These are phyloP conservation scores for Selaginella moellendorffii DNA, from an alignment of 75 land plant genomes.

Conservation along the genomic window DNA sequence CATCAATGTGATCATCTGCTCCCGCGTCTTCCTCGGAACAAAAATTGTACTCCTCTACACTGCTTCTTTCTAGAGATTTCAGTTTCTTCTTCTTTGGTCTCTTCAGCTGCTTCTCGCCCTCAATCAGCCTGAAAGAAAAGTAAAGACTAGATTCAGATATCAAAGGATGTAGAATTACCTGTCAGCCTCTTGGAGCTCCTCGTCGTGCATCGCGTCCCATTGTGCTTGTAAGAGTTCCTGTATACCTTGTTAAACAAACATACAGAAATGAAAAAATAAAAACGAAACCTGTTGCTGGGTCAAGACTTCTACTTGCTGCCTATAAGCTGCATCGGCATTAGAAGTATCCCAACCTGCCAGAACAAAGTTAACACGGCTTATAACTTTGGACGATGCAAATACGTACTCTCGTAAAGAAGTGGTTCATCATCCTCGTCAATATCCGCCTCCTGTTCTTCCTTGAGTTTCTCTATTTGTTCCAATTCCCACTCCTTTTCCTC, in stretches of 20 bases:
- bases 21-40: conserved; percentile 26
- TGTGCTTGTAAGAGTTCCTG: conserved; percentile 36
- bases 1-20: conserved; percentile 21
- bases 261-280: not conserved
- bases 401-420: conserved; percentile 89
- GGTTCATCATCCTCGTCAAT: conserved; percentile 99
- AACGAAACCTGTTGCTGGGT: conserved; percentile 74
- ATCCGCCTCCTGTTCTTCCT: conserved; percentile 96
- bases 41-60: conserved; percentile 14
- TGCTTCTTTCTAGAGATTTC: conserved; percentile 58
- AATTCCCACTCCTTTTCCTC: conserved; percentile 96
- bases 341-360: conserved; percentile 91
- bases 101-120: conserved; percentile 41
- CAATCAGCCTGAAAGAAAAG: not conserved
- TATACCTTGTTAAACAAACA: not conserved
- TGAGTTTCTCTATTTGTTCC: conserved; percentile 80
- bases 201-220: conserved; percentile 28
- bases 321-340: conserved; percentile 83
- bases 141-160: not conserved
- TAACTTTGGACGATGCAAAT: not conserved
- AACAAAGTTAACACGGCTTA: not conserved
- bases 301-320: conserved; percentile 87
- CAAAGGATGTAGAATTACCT: conserved; percentile 15
- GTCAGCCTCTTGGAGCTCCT: conserved; percentile 27
- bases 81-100: conserved; percentile 73